Conservation (phyloP, 176 grass and related monocot species). For the Eleusine indica region DNA sequence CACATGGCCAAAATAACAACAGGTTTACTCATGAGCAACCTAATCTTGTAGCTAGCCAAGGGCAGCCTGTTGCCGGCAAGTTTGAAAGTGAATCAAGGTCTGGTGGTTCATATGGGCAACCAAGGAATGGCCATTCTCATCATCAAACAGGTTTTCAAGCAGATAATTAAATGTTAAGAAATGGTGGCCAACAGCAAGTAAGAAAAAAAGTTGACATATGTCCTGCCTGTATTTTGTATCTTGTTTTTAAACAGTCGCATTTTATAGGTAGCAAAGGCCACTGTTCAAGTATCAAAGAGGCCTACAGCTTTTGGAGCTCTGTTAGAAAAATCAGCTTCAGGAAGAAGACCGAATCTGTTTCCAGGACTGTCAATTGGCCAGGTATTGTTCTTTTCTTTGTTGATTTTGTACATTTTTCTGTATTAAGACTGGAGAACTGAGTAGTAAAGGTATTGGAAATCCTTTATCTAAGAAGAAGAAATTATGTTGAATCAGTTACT, state of each 20-base stretch:
- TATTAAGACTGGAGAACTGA: neutral
- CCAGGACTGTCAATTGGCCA: constrained; percentile 50
- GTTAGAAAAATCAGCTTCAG: constrained; percentile 72
- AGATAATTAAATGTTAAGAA: constrained; percentile 31
- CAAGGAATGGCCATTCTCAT: too few species aligned
- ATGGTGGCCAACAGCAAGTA: constrained; percentile 45
- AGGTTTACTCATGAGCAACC: too few species aligned
- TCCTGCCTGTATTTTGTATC: constrained; percentile 24
- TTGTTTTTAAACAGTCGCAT: constrained; percentile 17
- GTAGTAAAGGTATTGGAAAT: constrained; percentile 7
- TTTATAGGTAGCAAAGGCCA: constrained; percentile 49
- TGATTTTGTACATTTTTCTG: constrained; percentile 19
- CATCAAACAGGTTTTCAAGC: neutral
- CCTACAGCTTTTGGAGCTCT: constrained; percentile 84
- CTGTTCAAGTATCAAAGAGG: constrained; percentile 72
- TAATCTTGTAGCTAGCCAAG: too few species aligned
- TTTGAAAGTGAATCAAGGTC: too few species aligned
- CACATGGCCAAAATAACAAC: too few species aligned
- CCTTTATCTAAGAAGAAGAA: constrained; percentile 16
- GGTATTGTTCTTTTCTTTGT: constrained; percentile 44
- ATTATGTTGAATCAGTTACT: neutral
- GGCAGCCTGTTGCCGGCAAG: too few species aligned
- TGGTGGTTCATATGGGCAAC: too few species aligned
- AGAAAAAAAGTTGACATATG: constrained; percentile 25
- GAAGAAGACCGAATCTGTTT: constrained; percentile 44